Conservation (phyloP, 2,329 filamentous ascomycete genomes). For the Cryphonectria parasitica region DNA sequence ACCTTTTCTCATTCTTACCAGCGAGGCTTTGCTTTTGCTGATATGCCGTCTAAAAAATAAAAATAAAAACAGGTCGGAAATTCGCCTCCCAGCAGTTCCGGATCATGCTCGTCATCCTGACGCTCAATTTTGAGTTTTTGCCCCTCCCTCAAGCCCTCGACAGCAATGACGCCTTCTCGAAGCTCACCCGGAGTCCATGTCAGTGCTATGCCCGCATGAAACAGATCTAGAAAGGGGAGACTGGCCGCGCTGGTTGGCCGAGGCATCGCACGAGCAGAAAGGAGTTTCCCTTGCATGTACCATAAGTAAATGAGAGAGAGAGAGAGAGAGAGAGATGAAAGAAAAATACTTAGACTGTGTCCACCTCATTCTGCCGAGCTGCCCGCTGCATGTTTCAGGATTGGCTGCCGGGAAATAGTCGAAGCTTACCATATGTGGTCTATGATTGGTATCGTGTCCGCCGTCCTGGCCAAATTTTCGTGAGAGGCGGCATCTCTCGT, state of each 20-base stretch:
- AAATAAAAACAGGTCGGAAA: conserved; percentile 26
- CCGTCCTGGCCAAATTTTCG: too few relatives aligned
- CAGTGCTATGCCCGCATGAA: conserved; percentile 25
- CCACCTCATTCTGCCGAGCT: too few relatives aligned
- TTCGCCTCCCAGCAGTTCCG: conserved; percentile 33
- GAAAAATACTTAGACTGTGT: too few relatives aligned
- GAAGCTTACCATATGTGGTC: too few relatives aligned
- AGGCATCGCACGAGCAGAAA: not conserved
- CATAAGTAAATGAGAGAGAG: too few relatives aligned
- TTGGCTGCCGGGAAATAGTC: too few relatives aligned
- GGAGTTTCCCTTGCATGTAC: too few relatives aligned
- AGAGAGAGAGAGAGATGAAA: too few relatives aligned
- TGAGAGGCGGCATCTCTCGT: too few relatives aligned
- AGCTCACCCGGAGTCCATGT: conserved; percentile 18
- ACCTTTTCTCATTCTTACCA: not conserved
- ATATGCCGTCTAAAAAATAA: not conserved
- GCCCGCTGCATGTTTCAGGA: too few relatives aligned
- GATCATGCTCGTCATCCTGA: conserved; percentile 32
- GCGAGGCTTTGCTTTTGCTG: not conserved
- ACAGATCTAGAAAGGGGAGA: not conserved
- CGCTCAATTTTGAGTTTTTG: conserved; percentile 33
- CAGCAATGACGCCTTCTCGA: conserved; percentile 17
- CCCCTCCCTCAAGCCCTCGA: conserved; percentile 28
- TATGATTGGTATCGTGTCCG: too few relatives aligned
- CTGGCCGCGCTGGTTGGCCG: not conserved